Base-by-base conservation (phyloP, 2,329 filamentous ascomycete species). In the Fusarium nurragi region DNA sequence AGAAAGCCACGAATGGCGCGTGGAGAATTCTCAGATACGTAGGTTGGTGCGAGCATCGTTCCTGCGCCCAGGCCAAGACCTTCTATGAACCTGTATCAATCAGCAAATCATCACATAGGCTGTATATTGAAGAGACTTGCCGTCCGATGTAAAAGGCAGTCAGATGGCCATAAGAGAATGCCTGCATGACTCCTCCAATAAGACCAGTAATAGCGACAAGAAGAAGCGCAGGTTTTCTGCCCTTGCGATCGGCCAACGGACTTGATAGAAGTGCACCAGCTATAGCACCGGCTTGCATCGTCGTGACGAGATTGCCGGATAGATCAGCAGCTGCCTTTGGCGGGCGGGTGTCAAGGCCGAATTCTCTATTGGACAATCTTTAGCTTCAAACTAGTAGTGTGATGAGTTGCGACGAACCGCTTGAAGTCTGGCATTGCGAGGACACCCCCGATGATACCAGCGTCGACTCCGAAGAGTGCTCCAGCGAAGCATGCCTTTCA, bases 21-120 rank as follows among this genome's bases (percentile, higher is more conserved):
- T 5, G 86, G 86, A 4, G 84, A 77, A 64, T 86, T 88, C 68
- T 88, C 86, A 0, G 85, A 83, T 28, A 89, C 84, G 72, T 88
- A 88, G 1, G 86, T 80, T 4, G 86, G 86, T 5, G 84, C 84
- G 53, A 88, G 81, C 79, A 87, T 86, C 32, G 82, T 84, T 36
- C 83, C 81, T 46, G 78, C 80, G 16, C 80, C 81, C 11, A 83
- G 77, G 53, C 79, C 81, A 9, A 88, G 72, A 38, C 86, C 86
- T 52, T 82, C 83, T 23, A 87, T 75, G 43, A 88, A 68, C 6
- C 58, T 58, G 5, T 14, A 2, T 2, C 1, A 1, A 14, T 53
- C 2, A 38, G 32, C 11, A n/a, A 7, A 11, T 0, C 1, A 2
- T 6, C 10, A 5, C 5, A 6, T 11, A 14, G 3, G 2, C 2